Base-by-base conservation (phyloP, 2,329 filamentous ascomycete species). In the Trichoderma koningiopsis region DNA sequence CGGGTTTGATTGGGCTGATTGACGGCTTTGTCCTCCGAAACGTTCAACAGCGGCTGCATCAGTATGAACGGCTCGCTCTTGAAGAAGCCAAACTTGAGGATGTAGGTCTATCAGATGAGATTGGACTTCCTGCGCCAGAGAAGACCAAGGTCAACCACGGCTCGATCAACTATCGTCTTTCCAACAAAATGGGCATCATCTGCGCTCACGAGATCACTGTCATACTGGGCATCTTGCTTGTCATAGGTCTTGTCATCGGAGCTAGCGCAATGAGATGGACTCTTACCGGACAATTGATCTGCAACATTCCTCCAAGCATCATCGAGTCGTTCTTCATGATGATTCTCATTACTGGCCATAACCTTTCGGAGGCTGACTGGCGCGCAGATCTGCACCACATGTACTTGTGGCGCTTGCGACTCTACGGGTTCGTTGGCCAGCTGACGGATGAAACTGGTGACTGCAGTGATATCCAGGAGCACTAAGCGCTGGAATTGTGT, bases 11-110 rank as follows among this genome's bases (percentile, higher is more conserved):
- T 57, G 82, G 83, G 2, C 77, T 83, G 61, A 76, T 81, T 37
- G 82, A 84, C 71, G 79, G 80, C 31, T 84, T 84, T 69, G 77
- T 84, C 16, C 77, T 84, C 14, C 80, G 81, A 43, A 83, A 84
- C 65, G 75, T 84, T 14, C 79, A 83, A 62, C 71, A 73, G 68
- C 75, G 76, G 4, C 61, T 74, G 11, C 55, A 69, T 33, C 55
- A 70, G 60, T 74, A 74, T 65, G 73, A 72, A 22, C 70, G 71
- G 19, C 58, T 53, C 7, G 73, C 73, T 0, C 63, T 74, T 1
- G 70, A 73, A 1, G 49, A 72, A 13, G 64, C 52, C 53, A 68
- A 69, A 4, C 40, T 70, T 37, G 63, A 68, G 5, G 73, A 73
- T 63, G 40, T 61, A 24, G 70, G 68, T 14, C 55, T 73, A 0